Evolutionary conservation across 768 basidiomycete species (phyloP).

Genomic region (Candolleomyces eurysporus): DNA sequence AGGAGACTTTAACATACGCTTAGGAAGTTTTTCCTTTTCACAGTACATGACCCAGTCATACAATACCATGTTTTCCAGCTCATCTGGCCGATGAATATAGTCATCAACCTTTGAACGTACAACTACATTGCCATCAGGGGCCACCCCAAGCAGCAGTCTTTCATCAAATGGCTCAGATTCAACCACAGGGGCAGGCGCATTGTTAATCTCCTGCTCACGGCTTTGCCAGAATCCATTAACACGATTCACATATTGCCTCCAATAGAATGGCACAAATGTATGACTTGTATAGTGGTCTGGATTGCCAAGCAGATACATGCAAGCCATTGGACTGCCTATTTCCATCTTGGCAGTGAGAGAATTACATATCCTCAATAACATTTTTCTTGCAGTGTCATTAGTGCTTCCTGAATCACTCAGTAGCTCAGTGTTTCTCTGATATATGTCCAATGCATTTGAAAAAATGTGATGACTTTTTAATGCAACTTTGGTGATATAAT

Average conservation of each 20-base stretch:
- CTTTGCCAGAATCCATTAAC: background rate
- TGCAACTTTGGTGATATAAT: slow-evolving; percentile 40
- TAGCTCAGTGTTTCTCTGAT: slow-evolving; percentile 23
- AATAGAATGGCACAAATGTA: slow-evolving; percentile 23
- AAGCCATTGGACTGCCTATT: slow-evolving; percentile 25
- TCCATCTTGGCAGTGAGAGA: slow-evolving; percentile 22
- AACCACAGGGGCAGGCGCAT: too few species aligned
- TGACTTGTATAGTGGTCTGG: slow-evolving; percentile 30
- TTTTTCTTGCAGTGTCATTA: background rate
- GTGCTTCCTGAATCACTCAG: slow-evolving; percentile 12
- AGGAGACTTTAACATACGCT: too few species aligned
- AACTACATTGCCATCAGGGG: background rate
- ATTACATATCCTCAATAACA: slow-evolving; percentile 22
- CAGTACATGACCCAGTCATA: background rate
- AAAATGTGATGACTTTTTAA: slow-evolving; percentile 40
- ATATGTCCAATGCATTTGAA: slow-evolving; percentile 24
- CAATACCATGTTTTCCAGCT: background rate
- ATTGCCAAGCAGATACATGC: slow-evolving; percentile 21
- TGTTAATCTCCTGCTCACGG: too few species aligned
- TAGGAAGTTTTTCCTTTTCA: background rate
- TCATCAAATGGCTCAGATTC: too few species aligned
- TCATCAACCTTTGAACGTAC: background rate
- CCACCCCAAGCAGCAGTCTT: too few species aligned
- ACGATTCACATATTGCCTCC: slow-evolving; percentile 12
- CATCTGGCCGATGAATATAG: background rate